These are phyloP conservation scores for Pugionium dolabratum DNA, from an alignment of 345 rosid species.

Conservation along the genomic window DNA sequence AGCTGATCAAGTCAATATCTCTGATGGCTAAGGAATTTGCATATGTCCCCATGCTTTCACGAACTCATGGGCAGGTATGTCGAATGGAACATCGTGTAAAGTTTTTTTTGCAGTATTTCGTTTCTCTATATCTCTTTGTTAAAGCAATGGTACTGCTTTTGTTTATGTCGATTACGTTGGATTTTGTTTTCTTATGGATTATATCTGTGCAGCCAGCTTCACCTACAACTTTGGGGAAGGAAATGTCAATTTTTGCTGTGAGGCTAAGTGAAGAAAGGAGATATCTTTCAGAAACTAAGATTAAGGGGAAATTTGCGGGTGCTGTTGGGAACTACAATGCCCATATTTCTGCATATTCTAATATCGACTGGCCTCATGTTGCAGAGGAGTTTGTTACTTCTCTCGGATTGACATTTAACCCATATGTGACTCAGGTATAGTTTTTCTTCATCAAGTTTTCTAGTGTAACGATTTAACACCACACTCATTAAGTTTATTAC, in stretches of 20 bases:
- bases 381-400: slow-evolving; percentile 82
- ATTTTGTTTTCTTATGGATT: slow-evolving; percentile 4
- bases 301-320: slow-evolving; percentile 95
- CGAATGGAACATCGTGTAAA: background rate
- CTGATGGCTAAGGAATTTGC: slow-evolving; percentile 70
- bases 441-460: slow-evolving; percentile 1
- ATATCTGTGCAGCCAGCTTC: slow-evolving; percentile 75
- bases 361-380: slow-evolving; percentile 69
- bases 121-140: slow-evolving; percentile 10
- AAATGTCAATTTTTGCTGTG: slow-evolving; percentile 88
- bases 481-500: background rate
- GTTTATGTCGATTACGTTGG: slow-evolving; percentile 16
- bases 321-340: slow-evolving; percentile 97
- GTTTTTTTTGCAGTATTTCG: background rate
- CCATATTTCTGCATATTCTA: slow-evolving; percentile 83
- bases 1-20: slow-evolving; percentile 59
- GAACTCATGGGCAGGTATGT: slow-evolving; percentile 94
- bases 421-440: slow-evolving; percentile 82
- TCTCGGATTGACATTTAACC: slow-evolving; percentile 81
- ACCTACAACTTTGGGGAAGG: slow-evolving; percentile 92
- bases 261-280: slow-evolving; percentile 79
- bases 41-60: slow-evolving; percentile 81
- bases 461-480: background rate
- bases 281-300: slow-evolving; percentile 66
- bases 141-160: background rate